Evolutionary conservation across 257 asterid genomes (phyloP), one percentile per base, ranked within the genome.

Genomic region (Capsicum chinense): DNA sequence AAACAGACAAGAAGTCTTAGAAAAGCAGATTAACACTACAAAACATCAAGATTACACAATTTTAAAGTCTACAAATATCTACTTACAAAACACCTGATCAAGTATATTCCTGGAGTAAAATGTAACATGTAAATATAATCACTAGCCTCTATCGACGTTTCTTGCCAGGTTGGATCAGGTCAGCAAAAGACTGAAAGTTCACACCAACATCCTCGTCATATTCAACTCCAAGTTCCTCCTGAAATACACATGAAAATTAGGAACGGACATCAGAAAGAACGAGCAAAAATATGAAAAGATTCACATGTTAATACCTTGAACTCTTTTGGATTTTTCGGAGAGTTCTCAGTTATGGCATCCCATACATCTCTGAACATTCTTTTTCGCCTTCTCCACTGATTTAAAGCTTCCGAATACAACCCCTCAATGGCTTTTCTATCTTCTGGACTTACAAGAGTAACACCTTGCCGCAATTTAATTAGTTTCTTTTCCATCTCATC

Each of bases 191-290:
- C 89, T 93, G 98, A 91, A 97, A 93, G 90, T 91, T 91, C 64
- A 90, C 93, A 47, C 92, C 98, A 87, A 85, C 91, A 87, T 95
- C 99, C 86, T 95, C 99, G 71, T 97, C 99, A 80, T 92, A 93
- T 88, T 97, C 98, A 12, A 93, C 84, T 13, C 98, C 98, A 57
- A 97, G 99, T 84, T 95, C 99, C 90, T 93, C 98, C 98, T 93
- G 91, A 81, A 84, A 57, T 88, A 16, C 48, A 26, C 85, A 73
- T 21, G 70, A 56, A 69, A 15, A 67, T 63, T 70, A 62, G 26
- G 48, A 60, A 64, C 16, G 13, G 0, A 26, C 15, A 50, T 50
- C 5, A 73, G 62, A 8, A 68, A 7, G 17, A 79, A 44, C 50
- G 56, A 15, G 68, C 84, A 69, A 16, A 6, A 48, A 69, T 78